Base-by-base conservation (phyloP, 495 filamentous ascomycete genomes). In the Hypoxylon fuscum region DNA sequence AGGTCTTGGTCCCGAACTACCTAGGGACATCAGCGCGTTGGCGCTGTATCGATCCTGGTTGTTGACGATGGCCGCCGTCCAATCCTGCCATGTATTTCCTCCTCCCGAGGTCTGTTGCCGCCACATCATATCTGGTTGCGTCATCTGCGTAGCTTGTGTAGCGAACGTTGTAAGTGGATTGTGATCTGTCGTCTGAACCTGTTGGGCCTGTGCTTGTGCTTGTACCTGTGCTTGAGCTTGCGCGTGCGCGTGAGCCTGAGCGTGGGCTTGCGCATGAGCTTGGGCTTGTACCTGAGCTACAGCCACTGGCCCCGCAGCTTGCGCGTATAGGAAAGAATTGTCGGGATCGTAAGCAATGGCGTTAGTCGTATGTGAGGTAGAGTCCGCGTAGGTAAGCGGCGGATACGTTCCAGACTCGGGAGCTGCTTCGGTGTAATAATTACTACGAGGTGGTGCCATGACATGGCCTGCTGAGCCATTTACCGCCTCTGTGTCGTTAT, bases 71-170 rank as follows among this genome's bases (percentile, higher is more conserved):
- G 77, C 77, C 0, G 75, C 74, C 5, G 77, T 76, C 78, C 78
- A 81, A 57, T 80, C 76, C 7, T 80, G 73, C 77, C 77, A 81
- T 1, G 76, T 69, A 44, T 79, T 81, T 62, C 69, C 69, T 62
- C 69, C 69, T 29, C 66, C 69, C 17, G 69, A 67, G 14, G 69
- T 48, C 14, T 72, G 69, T 23, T 65, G 59, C 15, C 69, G 66
- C 69, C 69, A 72, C 56, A 72, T 64, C 15, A 69, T 59, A 7
- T 69, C 59, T 8, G 69, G 63, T 14, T 67, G 69, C 38, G 69
- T 50, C 43, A 72, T 56, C 52, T 69, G 66, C 25, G 69, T 64
- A 5, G 66, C 49, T 31, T 67, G 69, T 52, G 66, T 42, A 34
- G 66, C 63, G 38, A 72, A 72, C 17, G 46, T 62, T 45, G 62